These are phyloP conservation scores for Tuber microsphaerosporum DNA, from an alignment of 495 filamentous ascomycete species.

Conservation along the genomic window DNA sequence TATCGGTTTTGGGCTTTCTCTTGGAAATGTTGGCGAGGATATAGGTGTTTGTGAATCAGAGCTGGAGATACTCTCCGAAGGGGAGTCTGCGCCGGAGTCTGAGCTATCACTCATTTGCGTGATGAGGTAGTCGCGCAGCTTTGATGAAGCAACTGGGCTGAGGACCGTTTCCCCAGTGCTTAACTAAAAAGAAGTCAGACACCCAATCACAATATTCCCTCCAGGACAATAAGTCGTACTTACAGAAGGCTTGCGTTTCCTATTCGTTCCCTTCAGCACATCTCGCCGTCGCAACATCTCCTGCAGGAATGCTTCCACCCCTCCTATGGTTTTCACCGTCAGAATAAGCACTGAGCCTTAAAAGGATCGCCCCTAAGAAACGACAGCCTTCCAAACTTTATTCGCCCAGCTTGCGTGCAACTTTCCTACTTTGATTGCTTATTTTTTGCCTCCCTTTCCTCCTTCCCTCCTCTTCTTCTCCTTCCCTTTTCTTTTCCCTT, in stretches of 20 bases:
- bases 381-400: not conserved
- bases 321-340: constrained; percentile 10
- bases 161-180: constrained; percentile 10
- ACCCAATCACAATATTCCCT: not conserved
- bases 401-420: not conserved
- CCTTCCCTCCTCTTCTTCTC: not conserved
- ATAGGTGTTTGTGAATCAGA: constrained; percentile 24
- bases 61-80: constrained; percentile 26
- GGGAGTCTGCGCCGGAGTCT: constrained; percentile 29
- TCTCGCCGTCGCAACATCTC: constrained; percentile 29
- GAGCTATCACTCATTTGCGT: constrained; percentile 22
- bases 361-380: not conserved
- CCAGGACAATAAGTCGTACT: constrained; percentile 7
- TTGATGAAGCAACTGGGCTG: constrained; percentile 10
- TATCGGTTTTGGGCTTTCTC: constrained; percentile 15
- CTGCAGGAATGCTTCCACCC: constrained; percentile 27
- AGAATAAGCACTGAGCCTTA: constrained; percentile 8
- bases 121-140: constrained; percentile 16
- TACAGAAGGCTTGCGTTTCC: constrained; percentile 35
- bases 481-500: not conserved
- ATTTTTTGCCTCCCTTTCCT: not conserved
- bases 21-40: constrained; percentile 27
- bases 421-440: not conserved
- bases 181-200: constrained; percentile 25
- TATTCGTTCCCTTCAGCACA: constrained; percentile 15